These are phyloP conservation scores for Lentinula aciculospora DNA, from an alignment of 768 basidiomycete genomes.

Conservation along the genomic window DNA sequence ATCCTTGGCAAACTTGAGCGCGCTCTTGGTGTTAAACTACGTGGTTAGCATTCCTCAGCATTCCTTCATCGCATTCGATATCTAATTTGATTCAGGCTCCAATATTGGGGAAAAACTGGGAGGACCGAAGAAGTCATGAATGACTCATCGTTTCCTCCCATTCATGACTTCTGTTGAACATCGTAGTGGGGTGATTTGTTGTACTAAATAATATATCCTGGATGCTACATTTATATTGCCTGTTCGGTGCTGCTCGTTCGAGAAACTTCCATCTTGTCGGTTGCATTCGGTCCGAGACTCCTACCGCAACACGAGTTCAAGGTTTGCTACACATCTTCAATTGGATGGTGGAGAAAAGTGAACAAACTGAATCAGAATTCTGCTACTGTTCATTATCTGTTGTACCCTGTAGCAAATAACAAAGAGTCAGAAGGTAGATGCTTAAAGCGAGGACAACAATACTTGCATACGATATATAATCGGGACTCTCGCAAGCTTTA, in stretches of 20 bases:
- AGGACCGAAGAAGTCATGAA: slow-evolving; percentile 66
- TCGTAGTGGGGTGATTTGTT: neutral
- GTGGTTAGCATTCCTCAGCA: slow-evolving; percentile 50
- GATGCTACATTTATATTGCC: neutral
- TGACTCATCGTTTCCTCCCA: slow-evolving; percentile 26
- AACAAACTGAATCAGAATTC: neutral
- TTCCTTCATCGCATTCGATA: slow-evolving; percentile 2
- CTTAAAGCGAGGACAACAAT: neutral
- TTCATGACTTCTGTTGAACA: neutral
- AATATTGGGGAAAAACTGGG: slow-evolving; percentile 88
- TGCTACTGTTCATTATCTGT: slow-evolving; percentile 1
- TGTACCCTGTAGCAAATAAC: neutral
- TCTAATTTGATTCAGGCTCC: slow-evolving; percentile 36
- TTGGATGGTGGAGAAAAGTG: no score
- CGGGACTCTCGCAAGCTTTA: slow-evolving; percentile 91
- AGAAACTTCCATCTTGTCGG: neutral
- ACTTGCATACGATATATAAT: slow-evolving; percentile 86
- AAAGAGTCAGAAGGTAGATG: neutral
- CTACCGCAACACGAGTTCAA: no score
- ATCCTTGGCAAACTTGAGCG: slow-evolving; percentile 89
- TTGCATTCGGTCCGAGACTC: neutral
- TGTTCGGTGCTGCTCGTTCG: neutral
- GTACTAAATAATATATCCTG: slow-evolving; percentile 1
- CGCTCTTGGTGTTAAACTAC: slow-evolving; percentile 78
- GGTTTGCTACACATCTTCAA: no score